phyloP scores from a whole-genome alignment of 257 asterid species.

The Solanum acaule region DNA sequence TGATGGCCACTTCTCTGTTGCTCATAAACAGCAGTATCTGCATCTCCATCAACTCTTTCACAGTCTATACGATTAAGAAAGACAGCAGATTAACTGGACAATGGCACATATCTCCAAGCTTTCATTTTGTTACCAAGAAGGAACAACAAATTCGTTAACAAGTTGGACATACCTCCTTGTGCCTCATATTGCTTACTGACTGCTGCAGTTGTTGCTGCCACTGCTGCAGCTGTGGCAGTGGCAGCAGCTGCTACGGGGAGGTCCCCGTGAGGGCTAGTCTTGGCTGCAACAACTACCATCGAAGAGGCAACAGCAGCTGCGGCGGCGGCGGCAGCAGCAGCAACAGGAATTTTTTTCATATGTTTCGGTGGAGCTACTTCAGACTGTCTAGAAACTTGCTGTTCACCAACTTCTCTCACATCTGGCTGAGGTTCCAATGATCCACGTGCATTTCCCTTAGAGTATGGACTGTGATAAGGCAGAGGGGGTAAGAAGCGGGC shows the following conservation, averaged over 20 bases:
- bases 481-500: conserved; percentile 65
- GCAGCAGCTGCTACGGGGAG: conserved; percentile 94
- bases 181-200: conserved; percentile 53
- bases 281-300: conserved; percentile 80
- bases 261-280: conserved; percentile 45
- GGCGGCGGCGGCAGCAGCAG: conserved; percentile 80
- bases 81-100: conserved; percentile 37
- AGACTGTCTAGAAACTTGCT: conserved; percentile 24
- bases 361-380: conserved; percentile 32
- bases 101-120: conserved; percentile 37
- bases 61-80: conserved; percentile 17
- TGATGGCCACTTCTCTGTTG: conserved; percentile 38
- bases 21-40: conserved; percentile 29
- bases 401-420: conserved; percentile 24
- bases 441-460: conserved; percentile 30
- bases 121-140: conserved; percentile 6
- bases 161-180: background rate
- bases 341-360: conserved; percentile 55
- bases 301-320: conserved; percentile 96
- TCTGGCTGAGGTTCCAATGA: conserved; percentile 27
- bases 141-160: background rate
- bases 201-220: conserved; percentile 73
- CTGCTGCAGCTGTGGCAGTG: conserved; percentile 92
- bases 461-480: conserved; percentile 39
- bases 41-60: conserved; percentile 47